These are phyloP conservation scores for Meyerozyma elateridarum DNA, from an alignment of 1,139 yeast genomes.

Conservation along the genomic window DNA sequence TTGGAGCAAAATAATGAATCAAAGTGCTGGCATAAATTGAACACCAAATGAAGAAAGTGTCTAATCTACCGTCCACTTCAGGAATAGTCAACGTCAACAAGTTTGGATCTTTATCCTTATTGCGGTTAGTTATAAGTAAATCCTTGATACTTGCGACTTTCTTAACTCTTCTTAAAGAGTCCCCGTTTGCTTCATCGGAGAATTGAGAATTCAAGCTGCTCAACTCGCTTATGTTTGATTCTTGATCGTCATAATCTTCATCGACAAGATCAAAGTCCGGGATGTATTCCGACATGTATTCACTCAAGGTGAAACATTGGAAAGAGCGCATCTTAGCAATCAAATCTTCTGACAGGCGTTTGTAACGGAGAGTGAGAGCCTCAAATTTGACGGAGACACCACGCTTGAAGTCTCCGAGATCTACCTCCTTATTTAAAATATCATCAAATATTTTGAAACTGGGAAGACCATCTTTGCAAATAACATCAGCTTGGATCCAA, in stretches of 20 bases:
- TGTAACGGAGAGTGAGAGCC: slow-evolving; percentile 21
- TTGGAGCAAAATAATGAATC: slow-evolving; percentile 34
- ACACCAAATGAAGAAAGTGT: slow-evolving; percentile 44
- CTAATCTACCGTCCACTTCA: slow-evolving; percentile 37
- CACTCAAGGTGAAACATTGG: slow-evolving; percentile 38
- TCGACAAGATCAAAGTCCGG: slow-evolving; percentile 33
- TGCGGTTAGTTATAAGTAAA: slow-evolving; percentile 22
- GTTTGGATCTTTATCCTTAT: slow-evolving; percentile 21
- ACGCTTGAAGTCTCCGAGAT: slow-evolving; percentile 36
- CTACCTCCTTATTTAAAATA: slow-evolving; percentile 21
- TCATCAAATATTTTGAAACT: slow-evolving; percentile 25
- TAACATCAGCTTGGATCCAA: slow-evolving; percentile 30
- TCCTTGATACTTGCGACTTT: slow-evolving; percentile 30
- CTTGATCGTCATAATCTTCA: slow-evolving; percentile 13
- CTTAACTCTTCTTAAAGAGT: slow-evolving; percentile 26
- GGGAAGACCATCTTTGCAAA: slow-evolving; percentile 43
- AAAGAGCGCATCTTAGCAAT: slow-evolving; percentile 18
- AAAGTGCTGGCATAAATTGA: slow-evolving; percentile 34
- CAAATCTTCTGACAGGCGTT: slow-evolving; percentile 18
- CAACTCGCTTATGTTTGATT: slow-evolving; percentile 31
- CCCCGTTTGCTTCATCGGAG: slow-evolving; percentile 16
- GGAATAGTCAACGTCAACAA: slow-evolving; percentile 28
- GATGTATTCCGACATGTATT: slow-evolving; percentile 31
- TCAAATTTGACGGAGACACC: slow-evolving; percentile 32
- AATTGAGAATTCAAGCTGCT: slow-evolving; percentile 31